Base-by-base conservation (phyloP, 352 stramenopile genomes). In the Elongisporangium anandrum region DNA sequence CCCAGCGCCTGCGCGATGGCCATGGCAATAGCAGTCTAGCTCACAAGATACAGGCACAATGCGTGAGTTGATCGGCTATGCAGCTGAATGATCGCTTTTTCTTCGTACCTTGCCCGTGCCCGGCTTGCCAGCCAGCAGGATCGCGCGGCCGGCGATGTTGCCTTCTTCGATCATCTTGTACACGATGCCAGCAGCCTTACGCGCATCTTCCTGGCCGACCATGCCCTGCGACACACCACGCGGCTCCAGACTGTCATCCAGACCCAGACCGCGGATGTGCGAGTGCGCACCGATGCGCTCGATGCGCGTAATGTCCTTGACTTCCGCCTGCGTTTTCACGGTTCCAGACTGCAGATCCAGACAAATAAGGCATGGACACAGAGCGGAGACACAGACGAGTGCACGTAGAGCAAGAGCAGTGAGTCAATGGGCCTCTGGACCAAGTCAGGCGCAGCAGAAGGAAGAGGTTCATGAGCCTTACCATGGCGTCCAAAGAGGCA, bases 251-350 rank as follows among this genome's bases (percentile, higher is more conserved):
- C 90, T 83, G 71, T 99, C 98, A 61, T 99, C 97, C 4, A 99
- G 79, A 45, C 98, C 98, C 4, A 99, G 80, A 3, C 98, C 97
- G 54, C 96, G 90, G 77, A 99, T 99, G 72, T 99, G 98, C 57
- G 92, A 99, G 81, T 99, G 98, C 23, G 97, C 97, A 23, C 96
- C 97, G 63, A 99, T 99, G 61, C 98, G 96, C 88, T 99, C 96
- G 56, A 98, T 96, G 79, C 96, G 95, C 63, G 96, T 99, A 50
- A 99, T 92, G 75, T 99, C 96, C 64, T 97, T 97, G 59, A 98
- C 81, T 76, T 98, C 94, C 15, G 76, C 80, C 65, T 90, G 80
- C 16, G 84, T 94, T 73, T 91, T 94, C 51, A 94, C 84, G 48
- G 69, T 84, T 52, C 67, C 68, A 60, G 72, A 79, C 73, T 87